A percentile compares a stretch with the other conserved stretches of the same genome.
These are phyloP conservation scores for Colletotrichum costaricense DNA, from an alignment of 2,329 filamentous ascomycete species.

Conservation along the genomic window DNA sequence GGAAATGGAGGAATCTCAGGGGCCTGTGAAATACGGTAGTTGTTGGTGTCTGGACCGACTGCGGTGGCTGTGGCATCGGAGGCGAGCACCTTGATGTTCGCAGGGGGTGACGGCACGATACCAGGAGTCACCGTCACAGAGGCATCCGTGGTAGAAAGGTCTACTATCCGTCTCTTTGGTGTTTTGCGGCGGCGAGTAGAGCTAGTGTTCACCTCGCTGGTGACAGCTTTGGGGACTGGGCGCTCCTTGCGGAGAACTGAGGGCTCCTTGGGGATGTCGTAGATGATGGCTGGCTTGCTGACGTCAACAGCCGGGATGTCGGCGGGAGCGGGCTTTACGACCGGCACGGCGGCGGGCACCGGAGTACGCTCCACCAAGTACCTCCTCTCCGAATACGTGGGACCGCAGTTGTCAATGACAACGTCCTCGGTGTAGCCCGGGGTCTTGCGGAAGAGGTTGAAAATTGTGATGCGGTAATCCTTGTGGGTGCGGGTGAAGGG, in stretches of 20 bases:
- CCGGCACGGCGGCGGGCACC: constrained; percentile 79
- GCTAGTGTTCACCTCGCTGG: constrained; percentile 68
- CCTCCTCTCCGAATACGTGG: constrained; percentile 87
- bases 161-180: constrained; percentile 73
- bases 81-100: constrained; percentile 26
- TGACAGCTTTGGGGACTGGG: constrained; percentile 61
- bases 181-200: constrained; percentile 70
- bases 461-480: constrained; percentile 88
- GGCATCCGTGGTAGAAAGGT: constrained; percentile 67
- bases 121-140: constrained; percentile 22
- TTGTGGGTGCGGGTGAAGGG: constrained; percentile 90
- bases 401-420: constrained; percentile 84
- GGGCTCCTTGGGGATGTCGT: constrained; percentile 61
- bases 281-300: constrained; percentile 73
- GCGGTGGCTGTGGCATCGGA: constrained; percentile 21
- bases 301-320: constrained; percentile 74
- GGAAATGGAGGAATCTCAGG: constrained; percentile 50
- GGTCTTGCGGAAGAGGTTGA: constrained; percentile 93
- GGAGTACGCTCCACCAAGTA: constrained; percentile 85
- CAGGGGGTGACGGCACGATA: not conserved
- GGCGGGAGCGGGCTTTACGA: constrained; percentile 76
- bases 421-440: constrained; percentile 93
- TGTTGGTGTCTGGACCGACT: constrained; percentile 40
- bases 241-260: constrained; percentile 70
- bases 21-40: constrained; percentile 59